A percentile compares a stretch with the other conserved stretches of the same genome.
Conservation (phyloP, 2,329 filamentous ascomycete species). For the Ophiostoma fasciatum region DNA sequence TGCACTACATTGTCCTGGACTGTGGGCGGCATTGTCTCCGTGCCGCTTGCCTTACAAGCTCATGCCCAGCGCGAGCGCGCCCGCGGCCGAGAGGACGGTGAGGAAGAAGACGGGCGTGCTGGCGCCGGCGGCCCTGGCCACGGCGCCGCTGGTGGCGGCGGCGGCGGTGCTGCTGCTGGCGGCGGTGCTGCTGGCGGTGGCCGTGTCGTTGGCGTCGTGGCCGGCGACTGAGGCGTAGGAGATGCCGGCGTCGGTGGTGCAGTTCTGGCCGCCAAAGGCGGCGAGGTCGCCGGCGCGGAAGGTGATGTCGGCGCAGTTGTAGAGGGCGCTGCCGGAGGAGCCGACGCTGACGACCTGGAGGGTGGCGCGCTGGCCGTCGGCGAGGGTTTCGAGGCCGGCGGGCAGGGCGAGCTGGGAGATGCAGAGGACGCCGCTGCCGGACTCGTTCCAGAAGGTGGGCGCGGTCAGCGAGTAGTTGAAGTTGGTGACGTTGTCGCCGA, state of each 20-base stretch:
- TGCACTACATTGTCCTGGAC: too few species aligned
- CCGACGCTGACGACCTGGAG: constrained; percentile 56
- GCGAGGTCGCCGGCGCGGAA: constrained; percentile 37
- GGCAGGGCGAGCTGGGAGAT: constrained; percentile 43
- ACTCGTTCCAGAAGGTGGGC: constrained; percentile 41
- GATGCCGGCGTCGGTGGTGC: constrained; percentile 44
- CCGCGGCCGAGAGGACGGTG: too few species aligned
- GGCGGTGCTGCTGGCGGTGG: too few species aligned
- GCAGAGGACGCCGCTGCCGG: constrained; percentile 50
- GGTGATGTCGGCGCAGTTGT: constrained; percentile 63
- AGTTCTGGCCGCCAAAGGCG: constrained; percentile 30
- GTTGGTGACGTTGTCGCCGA: constrained; percentile 34
- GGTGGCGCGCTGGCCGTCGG: constrained; percentile 47
- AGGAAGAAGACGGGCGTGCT: too few species aligned
- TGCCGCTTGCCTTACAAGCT: too few species aligned
- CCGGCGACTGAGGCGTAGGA: constrained; percentile 20
- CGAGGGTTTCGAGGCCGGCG: constrained; percentile 29
- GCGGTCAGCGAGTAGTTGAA: constrained; percentile 57
- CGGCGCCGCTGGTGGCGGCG: too few species aligned
- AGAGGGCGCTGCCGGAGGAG: constrained; percentile 43
- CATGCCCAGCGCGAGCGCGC: too few species aligned
- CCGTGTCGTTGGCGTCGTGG: constrained; percentile 15
- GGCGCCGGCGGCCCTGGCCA: too few species aligned
- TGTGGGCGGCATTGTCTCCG: too few species aligned
- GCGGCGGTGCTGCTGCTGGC: too few species aligned